Evolutionary conservation across 2,329 filamentous ascomycete genomes (phyloP), one percentile per base, ranked within the genome.

Genomic region (Leptographium wingfieldii): DNA sequence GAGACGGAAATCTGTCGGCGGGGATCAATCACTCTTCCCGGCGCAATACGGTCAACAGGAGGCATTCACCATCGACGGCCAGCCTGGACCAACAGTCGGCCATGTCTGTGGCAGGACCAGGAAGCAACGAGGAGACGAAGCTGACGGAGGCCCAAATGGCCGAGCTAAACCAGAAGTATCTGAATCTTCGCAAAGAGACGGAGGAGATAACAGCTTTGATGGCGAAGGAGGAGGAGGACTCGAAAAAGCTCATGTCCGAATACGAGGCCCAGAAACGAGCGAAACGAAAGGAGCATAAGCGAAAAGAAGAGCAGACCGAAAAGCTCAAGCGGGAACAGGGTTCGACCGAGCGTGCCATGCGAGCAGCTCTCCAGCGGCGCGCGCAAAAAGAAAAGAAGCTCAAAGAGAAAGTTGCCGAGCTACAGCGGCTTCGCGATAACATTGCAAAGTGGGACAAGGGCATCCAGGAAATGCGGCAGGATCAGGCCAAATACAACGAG

Each of bases 281-380:
- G 57, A 84, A 96, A 70, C 86, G 82, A 67, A 85, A 86, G 63
- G 80, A 85, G 25, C 78, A 94, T 59, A 94, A 89, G 69, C 90
- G 95, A 68, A 96, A 95, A 71, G 92, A 97, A 65, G 90, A 95
- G 67, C 88, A 86, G 57, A 96, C 90, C 56, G 85, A 89, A 53
- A 90, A 91, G 68, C 74, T 96, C 59, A 90, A 88, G 68, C 87
- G 87, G 63, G 86, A 92, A 68, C 85, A 95, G 58, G 86, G 89
- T 58, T 83, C 82, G 54, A 83, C 92, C 6, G 90, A 95, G 70
- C 84, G 90, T 58, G 80, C 88, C 64, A 96, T 95, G 76, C 84
- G 90, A 55, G 81, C 84, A 5, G 87, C 89, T 1, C 87, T 95
- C 69, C 88, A 87, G 64, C 86, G 88, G 62, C 88, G 87, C 66